Evolutionary conservation across 2,329 filamentous ascomycete species (phyloP), one percentile per base, ranked within the genome.

Genomic region (Claviceps fusiformis): DNA sequence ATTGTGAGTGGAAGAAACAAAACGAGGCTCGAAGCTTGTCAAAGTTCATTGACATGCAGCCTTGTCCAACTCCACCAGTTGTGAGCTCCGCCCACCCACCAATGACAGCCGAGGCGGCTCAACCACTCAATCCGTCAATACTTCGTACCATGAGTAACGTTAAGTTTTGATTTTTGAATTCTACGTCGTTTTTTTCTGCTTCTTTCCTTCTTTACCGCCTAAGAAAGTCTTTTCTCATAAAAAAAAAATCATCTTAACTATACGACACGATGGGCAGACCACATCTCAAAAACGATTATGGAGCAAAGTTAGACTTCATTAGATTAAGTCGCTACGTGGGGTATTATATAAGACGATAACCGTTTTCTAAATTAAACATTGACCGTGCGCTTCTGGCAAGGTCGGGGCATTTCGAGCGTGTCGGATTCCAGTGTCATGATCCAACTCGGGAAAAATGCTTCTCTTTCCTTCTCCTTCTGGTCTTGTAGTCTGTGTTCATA

Each of bases 251-350:
- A 24, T 24, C 24, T 24, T 24, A 2, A 24, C 24, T 24, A 24
- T 24, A 24, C 24, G 24, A 24, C 24, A 24, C 24, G 24, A 24
- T 24, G 24, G 24, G 24, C 24, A 24, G 24, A 19, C 19, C 19
- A 19, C 19, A 19, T 19, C 19, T 19, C 19, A 19, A 19, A 24
- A 24, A 24, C 24, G 24, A 24, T 24, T 24, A 24, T 24, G 24
- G 24, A 24, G 24, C 24, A 24, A 29, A 31, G 27, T 15, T 37
- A 45, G 50, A 53, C 39, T 56, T 41, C 45, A 50, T 39, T 56
- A 53, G 19, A 54, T 56, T 54, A 54, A 52, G 33, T 55, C 51
- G 54, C 53, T 55, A 52, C 47, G 50, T 53, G 56, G 54, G 56
- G 56, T 57, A 57, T 57, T 51, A 10, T 51, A 10, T 41, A 51